Conservation (phyloP, 2,329 filamentous ascomycete genomes). For the Xylaria sp. region DNA sequence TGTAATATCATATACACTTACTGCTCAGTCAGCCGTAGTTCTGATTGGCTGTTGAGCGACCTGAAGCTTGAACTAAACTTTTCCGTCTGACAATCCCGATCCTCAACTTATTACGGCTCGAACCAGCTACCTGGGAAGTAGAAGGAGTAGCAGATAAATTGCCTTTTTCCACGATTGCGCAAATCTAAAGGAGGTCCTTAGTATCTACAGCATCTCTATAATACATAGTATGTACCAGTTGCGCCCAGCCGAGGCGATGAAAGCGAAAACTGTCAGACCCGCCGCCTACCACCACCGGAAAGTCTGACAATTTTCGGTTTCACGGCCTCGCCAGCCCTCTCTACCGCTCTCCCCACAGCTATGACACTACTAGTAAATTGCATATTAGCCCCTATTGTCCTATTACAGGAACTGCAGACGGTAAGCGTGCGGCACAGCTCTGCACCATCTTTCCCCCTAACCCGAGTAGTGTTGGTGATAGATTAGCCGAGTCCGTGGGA, state of each 20-base stretch:
- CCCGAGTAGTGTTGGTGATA: constrained; percentile 5
- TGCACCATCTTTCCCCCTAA: constrained; percentile 1
- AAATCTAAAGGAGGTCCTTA: not conserved
- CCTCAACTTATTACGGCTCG: not conserved
- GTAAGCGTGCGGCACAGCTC: constrained; percentile 25
- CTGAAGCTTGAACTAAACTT: not conserved
- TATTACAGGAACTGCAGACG: constrained; percentile 5
- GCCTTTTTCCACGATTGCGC: not conserved
- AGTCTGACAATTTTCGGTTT: too few species aligned
- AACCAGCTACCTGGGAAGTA: not conserved
- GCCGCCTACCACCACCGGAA: too few species aligned
- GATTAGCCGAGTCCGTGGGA: not conserved
- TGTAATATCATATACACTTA: not conserved
- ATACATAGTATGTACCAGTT: not conserved
- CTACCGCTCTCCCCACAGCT: not conserved
- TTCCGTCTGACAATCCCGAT: not conserved
- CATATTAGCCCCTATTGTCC: constrained; percentile 5
- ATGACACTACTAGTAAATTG: not conserved
- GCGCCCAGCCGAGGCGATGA: too few species aligned
- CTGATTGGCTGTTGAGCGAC: not conserved
- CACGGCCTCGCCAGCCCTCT: too few species aligned
- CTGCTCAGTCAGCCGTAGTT: too few species aligned
- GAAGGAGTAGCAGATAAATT: not conserved
- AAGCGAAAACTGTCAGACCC: too few species aligned
- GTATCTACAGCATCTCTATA: not conserved